These are phyloP conservation scores for Backusella macrospora DNA, from an alignment of 192 early-diverging fungal species.

Conservation along the genomic window DNA sequence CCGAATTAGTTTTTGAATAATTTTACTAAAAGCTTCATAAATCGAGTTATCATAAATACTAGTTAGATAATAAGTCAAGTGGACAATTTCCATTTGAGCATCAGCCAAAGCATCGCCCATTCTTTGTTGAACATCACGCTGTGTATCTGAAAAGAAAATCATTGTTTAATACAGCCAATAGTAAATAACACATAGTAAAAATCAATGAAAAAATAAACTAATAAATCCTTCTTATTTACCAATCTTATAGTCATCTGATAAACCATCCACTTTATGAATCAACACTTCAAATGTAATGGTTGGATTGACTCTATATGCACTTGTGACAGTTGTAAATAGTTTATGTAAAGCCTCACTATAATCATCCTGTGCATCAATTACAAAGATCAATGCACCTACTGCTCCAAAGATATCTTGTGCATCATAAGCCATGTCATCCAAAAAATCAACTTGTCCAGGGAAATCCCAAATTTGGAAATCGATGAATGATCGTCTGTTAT, in stretches of 20 bases:
- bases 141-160: constrained; percentile 65
- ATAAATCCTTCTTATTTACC: constrained; percentile 46
- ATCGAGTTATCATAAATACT: constrained; percentile 94
- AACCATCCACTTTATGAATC: constrained; percentile 95
- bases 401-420: constrained; percentile 67
- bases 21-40: constrained; percentile 93
- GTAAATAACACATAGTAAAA: too few species aligned
- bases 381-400: constrained; percentile 83
- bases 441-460: constrained; percentile 86
- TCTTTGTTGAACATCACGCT: constrained; percentile 91
- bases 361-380: constrained; percentile 97
- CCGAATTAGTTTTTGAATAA: constrained; percentile 89
- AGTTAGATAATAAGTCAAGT: constrained; percentile 84
- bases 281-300: constrained; percentile 91
- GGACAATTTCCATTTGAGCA: constrained; percentile 74
- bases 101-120: constrained; percentile 87
- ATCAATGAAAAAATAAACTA: too few species aligned
- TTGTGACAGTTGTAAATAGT: constrained; percentile 72
- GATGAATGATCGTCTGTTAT: constrained; percentile 64
- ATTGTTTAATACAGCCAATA: background rate
- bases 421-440: constrained; percentile 66
- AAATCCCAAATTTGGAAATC: constrained; percentile 92
- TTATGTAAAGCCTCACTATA: constrained; percentile 75
- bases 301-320: constrained; percentile 79
- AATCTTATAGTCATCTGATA: constrained; percentile 95